Conservation (phyloP, 75 land plant genomes). For the Pinus tabuliformis region DNA sequence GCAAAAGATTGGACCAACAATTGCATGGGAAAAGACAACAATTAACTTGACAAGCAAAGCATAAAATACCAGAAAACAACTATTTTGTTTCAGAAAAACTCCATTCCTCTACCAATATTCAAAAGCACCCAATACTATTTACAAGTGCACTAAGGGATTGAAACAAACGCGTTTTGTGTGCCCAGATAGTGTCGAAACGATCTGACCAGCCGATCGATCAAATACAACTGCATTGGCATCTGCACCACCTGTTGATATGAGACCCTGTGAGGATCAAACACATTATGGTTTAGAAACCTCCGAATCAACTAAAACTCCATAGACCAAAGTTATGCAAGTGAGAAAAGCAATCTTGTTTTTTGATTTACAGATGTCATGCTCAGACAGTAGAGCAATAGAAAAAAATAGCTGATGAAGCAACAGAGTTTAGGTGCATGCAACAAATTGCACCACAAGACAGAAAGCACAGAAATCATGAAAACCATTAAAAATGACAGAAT, state of each 20-base stretch:
- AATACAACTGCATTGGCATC: conserved; percentile 89
- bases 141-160: conserved; percentile 8
- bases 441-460: no score
- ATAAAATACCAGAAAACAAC: conserved; percentile 2
- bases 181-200: conserved; percentile 82
- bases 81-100: not conserved
- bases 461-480: no score
- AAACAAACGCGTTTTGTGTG: conserved; percentile 87
- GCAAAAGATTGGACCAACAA: not conserved
- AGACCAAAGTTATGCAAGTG: not conserved
- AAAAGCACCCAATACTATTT: not conserved
- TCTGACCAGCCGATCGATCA: conserved; percentile 75
- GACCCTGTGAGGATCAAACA: conserved; percentile 46
- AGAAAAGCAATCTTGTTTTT: not conserved
- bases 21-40: no score
- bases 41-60: not conserved
- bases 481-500: no score
- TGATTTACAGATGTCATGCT: no score
- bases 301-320: not conserved
- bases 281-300: not conserved
- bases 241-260: conserved; percentile 89
- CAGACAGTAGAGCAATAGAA: no score
- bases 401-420: no score
- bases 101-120: not conserved
- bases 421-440: no score